Evolutionary conservation across 2,329 filamentous ascomycete genomes (phyloP).

Genomic region (Xylaria sp.): DNA sequence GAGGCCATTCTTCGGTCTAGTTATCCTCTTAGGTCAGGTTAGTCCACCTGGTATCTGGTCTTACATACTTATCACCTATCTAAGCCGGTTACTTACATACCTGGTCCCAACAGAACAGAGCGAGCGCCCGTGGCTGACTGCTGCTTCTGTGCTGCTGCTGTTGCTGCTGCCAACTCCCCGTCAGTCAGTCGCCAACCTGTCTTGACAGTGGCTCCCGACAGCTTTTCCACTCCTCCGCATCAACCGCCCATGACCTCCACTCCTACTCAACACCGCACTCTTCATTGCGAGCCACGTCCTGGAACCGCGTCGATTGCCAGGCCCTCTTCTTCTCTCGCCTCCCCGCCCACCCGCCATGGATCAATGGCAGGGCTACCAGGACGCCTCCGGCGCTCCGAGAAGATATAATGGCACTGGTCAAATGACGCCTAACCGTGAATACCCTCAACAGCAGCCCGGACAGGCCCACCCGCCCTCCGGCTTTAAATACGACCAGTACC

Average conservation of each 20-base stretch:
- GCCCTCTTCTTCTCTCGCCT: slow-evolving; percentile 21
- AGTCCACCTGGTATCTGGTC: background rate
- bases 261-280: slow-evolving; percentile 30
- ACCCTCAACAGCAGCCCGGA: slow-evolving; percentile 46
- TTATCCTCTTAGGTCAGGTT: background rate
- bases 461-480: slow-evolving; percentile 62
- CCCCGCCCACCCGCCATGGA: slow-evolving; percentile 59
- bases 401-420: slow-evolving; percentile 62
- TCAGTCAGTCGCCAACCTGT: slow-evolving; percentile 1
- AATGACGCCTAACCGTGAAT: slow-evolving; percentile 50
- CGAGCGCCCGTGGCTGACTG: slow-evolving; percentile 38
- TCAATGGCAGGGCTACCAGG: slow-evolving; percentile 76
- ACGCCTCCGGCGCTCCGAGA: slow-evolving; percentile 70
- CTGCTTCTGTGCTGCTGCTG: slow-evolving; percentile 13
- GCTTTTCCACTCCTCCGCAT: slow-evolving; percentile 36
- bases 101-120: slow-evolving; percentile 35
- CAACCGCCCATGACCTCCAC: slow-evolving; percentile 36
- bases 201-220: slow-evolving; percentile 29
- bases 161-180: slow-evolving; percentile 30
- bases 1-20: slow-evolving; percentile 14
- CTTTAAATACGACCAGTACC: slow-evolving; percentile 77
- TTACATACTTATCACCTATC: slow-evolving; percentile 9
- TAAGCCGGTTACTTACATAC: slow-evolving; percentile 26
- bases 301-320: slow-evolving; percentile 25
- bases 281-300: slow-evolving; percentile 30